Base-by-base conservation (phyloP, 164 flowering plant genomes). In the Houttuynia cordata region DNA sequence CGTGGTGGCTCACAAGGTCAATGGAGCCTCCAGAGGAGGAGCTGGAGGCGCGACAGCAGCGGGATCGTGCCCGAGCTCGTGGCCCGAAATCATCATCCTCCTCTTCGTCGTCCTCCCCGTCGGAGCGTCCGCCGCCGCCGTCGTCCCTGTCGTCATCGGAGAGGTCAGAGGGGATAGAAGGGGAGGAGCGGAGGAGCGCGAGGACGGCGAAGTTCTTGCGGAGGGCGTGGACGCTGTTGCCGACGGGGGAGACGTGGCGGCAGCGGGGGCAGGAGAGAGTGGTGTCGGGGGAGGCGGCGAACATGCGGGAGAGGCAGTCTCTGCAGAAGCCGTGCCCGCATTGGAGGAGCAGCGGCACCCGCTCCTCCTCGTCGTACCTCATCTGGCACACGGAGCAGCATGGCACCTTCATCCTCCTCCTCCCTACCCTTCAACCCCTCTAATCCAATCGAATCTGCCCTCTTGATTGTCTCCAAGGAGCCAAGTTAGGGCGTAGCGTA, bases 261-360 rank as follows among this genome's bases (percentile, higher is more conserved):
- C 99, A 94, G 13, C 94, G 73, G 39, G 99, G 99, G 64, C 99
- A 94, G 14, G 90, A 62, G 22, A 91, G 82, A 12, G 85, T 62
- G 8, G 81, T 74, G 58, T 91, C 96, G 1, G 78, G 47, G 0
- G 95, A 80, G 4, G 95, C 75, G 0, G 93, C 60, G 79, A 91
- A 88, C 88, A 94, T 78, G 23, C 68, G 64, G 1, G 95, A 86
- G 18, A 90, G 73, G 60, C 99, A 94, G 20, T 90, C 93, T 56
- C 67, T 80, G 75, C 99, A 94, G 80, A 86, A 94, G n/a, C 96
- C 96, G 51, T 94, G 99, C 39, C 99, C 99, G 78, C 99, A 94
- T 76, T 94, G 93, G 62, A 94, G 97, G 59, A 94, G 73, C 7
- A 94, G 68, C 0, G 99, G 99, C 0, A 82, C 85, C 50, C 99